Conservation (phyloP, 768 basidiomycete genomes). For the Mycena rebaudengoi region DNA sequence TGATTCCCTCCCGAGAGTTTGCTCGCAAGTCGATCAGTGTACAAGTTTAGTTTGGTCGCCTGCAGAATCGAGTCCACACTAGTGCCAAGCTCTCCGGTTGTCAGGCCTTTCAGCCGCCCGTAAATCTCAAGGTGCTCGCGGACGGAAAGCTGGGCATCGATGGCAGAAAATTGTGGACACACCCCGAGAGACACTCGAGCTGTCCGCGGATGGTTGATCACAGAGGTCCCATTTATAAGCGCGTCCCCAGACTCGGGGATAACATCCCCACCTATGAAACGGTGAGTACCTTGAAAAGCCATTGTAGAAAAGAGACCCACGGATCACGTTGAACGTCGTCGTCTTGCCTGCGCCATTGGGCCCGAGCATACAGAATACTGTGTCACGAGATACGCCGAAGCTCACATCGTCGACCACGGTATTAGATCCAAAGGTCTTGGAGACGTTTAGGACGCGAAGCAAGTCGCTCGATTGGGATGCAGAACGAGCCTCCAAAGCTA, state of each 20-base stretch:
- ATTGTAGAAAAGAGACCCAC: conserved; percentile 50
- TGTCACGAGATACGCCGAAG: conserved; percentile 68
- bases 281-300: background rate
- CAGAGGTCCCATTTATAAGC: conserved; percentile 70
- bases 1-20: conserved; percentile 84
- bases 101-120: conserved; percentile 76
- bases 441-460: conserved; percentile 68
- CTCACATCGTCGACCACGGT: conserved; percentile 79
- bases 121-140: conserved; percentile 79
- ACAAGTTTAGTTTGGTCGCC: conserved; percentile 64
- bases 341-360: conserved; percentile 90
- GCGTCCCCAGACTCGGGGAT: conserved; percentile 76
- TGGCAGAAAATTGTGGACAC: conserved; percentile 87
- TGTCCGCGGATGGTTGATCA: conserved; percentile 66
- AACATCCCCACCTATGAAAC: conserved; percentile 67
- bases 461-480: conserved; percentile 60
- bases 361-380: conserved; percentile 76
- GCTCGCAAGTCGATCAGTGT: conserved; percentile 77
- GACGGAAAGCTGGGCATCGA: conserved; percentile 80
- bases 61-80: conserved; percentile 67
- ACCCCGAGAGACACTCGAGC: conserved; percentile 80
- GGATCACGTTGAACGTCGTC: conserved; percentile 83
- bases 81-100: conserved; percentile 53
- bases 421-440: conserved; percentile 64
- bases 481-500: conserved; percentile 59